phyloP scores from a whole-genome alignment of 192 early-diverging fungal species.

The Entomortierella beljakovae region DNA sequence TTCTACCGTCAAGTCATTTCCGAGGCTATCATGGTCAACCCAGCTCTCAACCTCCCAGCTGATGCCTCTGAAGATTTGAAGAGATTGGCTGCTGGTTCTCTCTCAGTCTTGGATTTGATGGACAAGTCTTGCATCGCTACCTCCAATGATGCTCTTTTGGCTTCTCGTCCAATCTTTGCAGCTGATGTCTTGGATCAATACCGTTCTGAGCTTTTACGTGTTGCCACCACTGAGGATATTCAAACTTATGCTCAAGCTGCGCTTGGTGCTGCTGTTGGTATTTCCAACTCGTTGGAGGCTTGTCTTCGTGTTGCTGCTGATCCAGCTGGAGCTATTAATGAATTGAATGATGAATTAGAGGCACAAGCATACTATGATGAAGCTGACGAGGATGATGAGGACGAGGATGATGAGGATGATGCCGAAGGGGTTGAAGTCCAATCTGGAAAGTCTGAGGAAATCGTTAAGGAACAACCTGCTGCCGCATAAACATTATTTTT shows the following conservation, averaged over 20 bases:
- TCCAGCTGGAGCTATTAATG: constrained; percentile 16
- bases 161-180: constrained; percentile 25
- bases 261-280: constrained; percentile 2
- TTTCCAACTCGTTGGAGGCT: constrained; percentile 38
- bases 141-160: constrained; percentile 22
- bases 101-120: constrained; percentile 19
- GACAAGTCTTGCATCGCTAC: constrained; percentile 21
- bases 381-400: constrained; percentile 6
- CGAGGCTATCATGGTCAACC: constrained; percentile 6
- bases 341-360: constrained; percentile 30
- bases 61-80: constrained; percentile 15
- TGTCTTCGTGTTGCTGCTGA: constrained; percentile 30
- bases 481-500: too few relatives aligned
- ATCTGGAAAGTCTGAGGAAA: too few relatives aligned
- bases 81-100: constrained; percentile 8
- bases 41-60: constrained; percentile 15
- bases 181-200: constrained; percentile 25
- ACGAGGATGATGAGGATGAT: constrained; percentile 5
- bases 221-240: not conserved
- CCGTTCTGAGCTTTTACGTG: constrained; percentile 16
- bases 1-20: constrained; percentile 19
- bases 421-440: too few relatives aligned
- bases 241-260: constrained; percentile 11
- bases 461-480: too few relatives aligned
- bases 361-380: constrained; percentile 2